Evolutionary conservation across 2,329 filamentous ascomycete species (phyloP), one percentile per base, ranked within the genome.

Genomic region (Phyllosticta citribraziliensis): DNA sequence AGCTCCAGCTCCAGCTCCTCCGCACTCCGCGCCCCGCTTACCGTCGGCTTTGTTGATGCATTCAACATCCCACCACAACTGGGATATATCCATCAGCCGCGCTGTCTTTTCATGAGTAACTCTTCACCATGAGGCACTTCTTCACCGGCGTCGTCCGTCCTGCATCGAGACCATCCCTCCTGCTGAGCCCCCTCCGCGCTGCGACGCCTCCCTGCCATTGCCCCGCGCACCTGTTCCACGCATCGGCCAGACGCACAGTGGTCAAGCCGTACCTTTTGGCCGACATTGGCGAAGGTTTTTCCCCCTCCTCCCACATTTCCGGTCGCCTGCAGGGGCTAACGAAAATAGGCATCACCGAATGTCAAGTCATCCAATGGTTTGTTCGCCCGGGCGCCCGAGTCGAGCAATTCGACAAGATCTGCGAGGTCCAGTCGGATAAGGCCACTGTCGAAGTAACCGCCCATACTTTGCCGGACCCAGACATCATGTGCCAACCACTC

Each of bases 301-400:
- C 27, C 58, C 55, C 66, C 8, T 19, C 27, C 9, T 30, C 27
- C 3, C 22, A 10, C 27, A 30, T 55, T 50, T 51, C 3, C 5
- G n/a, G 10, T 22, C 50, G 24, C 30, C 20, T 9, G 33, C 40
- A 55, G 19, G 60, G 14, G 33, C 33, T 40, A 40, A 40, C 11
- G 33, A 40, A 17, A 40, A 40, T 66, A 94, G 94, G 94, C 60
- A 99, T 97, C 70, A 92, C 94, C 72, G 94, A 99, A 78, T 96
- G 94, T 71, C 94, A 99, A 76, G 90, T 99, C 70, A 97, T 97
- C 70, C 94, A 99, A 79, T 99, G 94, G 94, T 99, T 97, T 73
- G 93, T 99, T 66, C 88, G 97, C 76, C 91, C 95, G 56, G 93
- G 92, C 62, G 94, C 94, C 40, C 87, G 89, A 62, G 92, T 99